Base-by-base conservation (phyloP, 2,329 filamentous ascomycete species). In the Beauveria rudraprayagi region DNA sequence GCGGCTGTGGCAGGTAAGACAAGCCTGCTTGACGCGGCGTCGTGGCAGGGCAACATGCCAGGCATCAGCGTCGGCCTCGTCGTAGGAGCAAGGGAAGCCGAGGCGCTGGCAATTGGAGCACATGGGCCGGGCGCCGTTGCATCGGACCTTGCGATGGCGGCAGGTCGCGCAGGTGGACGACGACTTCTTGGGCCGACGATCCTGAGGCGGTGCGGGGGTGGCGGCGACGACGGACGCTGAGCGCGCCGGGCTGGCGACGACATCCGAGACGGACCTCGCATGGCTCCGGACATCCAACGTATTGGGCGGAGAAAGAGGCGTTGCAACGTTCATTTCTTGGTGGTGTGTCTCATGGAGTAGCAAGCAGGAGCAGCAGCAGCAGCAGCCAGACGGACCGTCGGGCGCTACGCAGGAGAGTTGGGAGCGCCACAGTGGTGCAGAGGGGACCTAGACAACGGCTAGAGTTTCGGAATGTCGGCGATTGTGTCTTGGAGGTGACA, bases 81-180 rank as follows among this genome's bases (percentile, higher is more conserved):
- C 80, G 66, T 83, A 84, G 8, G 81, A 81, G 68, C 82, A 85
- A 7, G 77, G 75, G 65, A 84, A 84, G 53, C 80, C 80, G 50
- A 85, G 77, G 22, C 82, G 79, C 64, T 83, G 80, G 70, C 82
- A 85, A 70, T 83, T 84, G 71, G 79, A 78, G 70, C 82, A 85
- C 62, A 80, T 72, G 55, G 78, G 75, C 46, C 78, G 78, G 14
- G 77, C 74, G 41, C 81, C 80, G 67, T 84, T 80, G 71, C 82
- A 85, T 53, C 82, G 80, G 22, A 85, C 82, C 70, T 85, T 84
- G 67, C 82, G 79, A 54, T 78, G 75, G 24, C 80, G 78, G 64
- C 80, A 83, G 11, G 80, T 81, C 64, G 78, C 75, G 68, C 81
- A 83, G n/a, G 81, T 83, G 40, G 76, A 70, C 19, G 75, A 76